Conservation (phyloP, 225 moss, liverwort and hornwort species). For the Straminergon stramineum region DNA sequence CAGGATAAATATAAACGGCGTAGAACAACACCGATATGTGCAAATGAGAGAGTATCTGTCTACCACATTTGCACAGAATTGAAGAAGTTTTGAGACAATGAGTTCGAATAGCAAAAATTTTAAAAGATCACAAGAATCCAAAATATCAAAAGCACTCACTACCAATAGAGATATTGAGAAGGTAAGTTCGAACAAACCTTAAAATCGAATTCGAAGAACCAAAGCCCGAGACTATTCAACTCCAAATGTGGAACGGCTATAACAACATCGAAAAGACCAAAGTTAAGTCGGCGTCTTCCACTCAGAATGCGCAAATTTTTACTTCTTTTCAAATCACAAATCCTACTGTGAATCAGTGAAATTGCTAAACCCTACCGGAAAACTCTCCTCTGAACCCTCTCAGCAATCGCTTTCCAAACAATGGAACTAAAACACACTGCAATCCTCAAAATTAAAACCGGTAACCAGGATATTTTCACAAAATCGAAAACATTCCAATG, state of each 20-base stretch:
- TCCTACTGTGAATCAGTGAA: neutral
- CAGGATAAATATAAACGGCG: neutral
- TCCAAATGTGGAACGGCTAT: neutral
- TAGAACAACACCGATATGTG: neutral
- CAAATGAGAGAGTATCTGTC: neutral
- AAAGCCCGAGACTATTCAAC: neutral
- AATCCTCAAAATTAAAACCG: neutral
- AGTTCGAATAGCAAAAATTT: neutral
- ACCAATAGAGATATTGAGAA: neutral
- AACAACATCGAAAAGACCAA: neutral
- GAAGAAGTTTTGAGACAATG: neutral
- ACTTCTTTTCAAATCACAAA: neutral
- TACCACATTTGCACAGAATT: neutral
- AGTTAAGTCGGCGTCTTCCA: neutral
- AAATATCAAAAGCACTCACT: neutral
- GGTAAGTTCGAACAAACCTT: neutral
- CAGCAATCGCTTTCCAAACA: neutral
- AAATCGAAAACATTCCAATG: neutral
- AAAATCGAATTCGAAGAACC: neutral
- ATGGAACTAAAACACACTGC: neutral
- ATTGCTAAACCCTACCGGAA: neutral
- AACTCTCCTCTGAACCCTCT: neutral
- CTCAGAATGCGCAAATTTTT: neutral
- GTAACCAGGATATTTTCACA: neutral
- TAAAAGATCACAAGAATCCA: neutral